These are phyloP conservation scores for Thielaviopsis punctulata DNA, from an alignment of 2,329 filamentous ascomycete species.

Conservation along the genomic window DNA sequence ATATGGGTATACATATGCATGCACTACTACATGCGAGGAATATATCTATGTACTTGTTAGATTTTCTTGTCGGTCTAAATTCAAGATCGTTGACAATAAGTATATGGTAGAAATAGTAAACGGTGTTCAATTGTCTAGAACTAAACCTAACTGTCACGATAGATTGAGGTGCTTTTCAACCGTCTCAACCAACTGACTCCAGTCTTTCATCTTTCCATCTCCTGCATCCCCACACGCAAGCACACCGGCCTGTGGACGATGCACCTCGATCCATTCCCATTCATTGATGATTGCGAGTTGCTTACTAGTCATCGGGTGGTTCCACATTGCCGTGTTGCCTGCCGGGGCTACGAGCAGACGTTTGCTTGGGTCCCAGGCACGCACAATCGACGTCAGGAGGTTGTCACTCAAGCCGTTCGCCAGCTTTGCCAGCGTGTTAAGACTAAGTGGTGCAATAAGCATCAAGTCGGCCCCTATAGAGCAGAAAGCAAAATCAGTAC, in stretches of 20 bases:
- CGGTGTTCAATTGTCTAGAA: too few relatives aligned
- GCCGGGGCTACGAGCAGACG: constrained; percentile 60
- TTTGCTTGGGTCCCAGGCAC: constrained; percentile 78
- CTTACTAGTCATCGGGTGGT: constrained; percentile 59
- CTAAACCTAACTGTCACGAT: too few relatives aligned
- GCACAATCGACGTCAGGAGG: constrained; percentile 53
- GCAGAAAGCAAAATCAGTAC: constrained; percentile 22
- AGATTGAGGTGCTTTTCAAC: constrained; percentile 42
- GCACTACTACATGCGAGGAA: too few relatives aligned
- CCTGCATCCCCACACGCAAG: constrained; percentile 77
- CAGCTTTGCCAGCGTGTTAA: constrained; percentile 77
- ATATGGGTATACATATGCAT: too few relatives aligned
- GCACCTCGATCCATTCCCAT: constrained; percentile 50
- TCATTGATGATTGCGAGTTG: constrained; percentile 54
- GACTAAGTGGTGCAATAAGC: constrained; percentile 63
- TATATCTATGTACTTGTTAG: too few relatives aligned
- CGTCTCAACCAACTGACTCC: constrained; percentile 52
- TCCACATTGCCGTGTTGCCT: constrained; percentile 89
- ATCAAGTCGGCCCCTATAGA: constrained; percentile 49
- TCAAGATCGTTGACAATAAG: too few relatives aligned
- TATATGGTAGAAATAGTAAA: too few relatives aligned
- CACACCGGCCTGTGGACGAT: constrained; percentile 56
- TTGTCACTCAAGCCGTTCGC: constrained; percentile 61
- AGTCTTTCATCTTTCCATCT: constrained; percentile 67
- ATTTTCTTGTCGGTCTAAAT: too few relatives aligned